Evolutionary conservation across 2,329 filamentous ascomycete genomes (phyloP).

Genomic region (Colletotrichum nymphaeae): DNA sequence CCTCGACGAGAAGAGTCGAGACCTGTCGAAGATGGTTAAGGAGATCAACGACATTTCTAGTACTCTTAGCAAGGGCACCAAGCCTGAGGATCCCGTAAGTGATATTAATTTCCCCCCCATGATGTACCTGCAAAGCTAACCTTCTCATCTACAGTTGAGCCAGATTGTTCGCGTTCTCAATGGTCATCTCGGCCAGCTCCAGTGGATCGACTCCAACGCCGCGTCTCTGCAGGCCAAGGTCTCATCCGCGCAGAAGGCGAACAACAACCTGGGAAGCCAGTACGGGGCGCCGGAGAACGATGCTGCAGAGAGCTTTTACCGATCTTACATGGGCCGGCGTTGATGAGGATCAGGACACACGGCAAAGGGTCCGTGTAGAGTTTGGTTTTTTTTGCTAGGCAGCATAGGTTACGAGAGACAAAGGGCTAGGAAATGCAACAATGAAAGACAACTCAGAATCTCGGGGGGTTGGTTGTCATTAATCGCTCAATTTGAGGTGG

Average conservation of each 20-base stretch:
- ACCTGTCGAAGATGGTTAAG: conserved; percentile 95
- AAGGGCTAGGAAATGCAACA: conserved; percentile 18
- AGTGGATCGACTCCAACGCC: conserved; percentile 92
- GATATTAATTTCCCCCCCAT: background rate
- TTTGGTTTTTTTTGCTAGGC: conserved; percentile 28
- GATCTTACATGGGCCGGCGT: conserved; percentile 84
- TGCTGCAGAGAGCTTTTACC: conserved; percentile 89
- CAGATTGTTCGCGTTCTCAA: conserved; percentile 97
- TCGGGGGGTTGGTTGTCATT: background rate
- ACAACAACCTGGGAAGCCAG: conserved; percentile 68
- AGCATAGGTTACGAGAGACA: conserved; percentile 36
- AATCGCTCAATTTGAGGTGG: conserved; percentile 2
- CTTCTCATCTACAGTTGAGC: conserved; percentile 72
- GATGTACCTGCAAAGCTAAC: conserved; percentile 38
- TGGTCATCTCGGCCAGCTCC: conserved; percentile 88
- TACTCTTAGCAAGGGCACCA: conserved; percentile 87
- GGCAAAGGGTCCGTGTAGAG: conserved; percentile 9
- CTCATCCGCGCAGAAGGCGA: conserved; percentile 81
- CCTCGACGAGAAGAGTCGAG: conserved; percentile 92
- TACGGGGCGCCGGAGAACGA: conserved; percentile 73
- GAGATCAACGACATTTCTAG: conserved; percentile 96
- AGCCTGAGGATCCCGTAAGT: conserved; percentile 87
- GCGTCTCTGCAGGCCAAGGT: conserved; percentile 86
- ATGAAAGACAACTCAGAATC: conserved; percentile 13
- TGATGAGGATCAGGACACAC: conserved; percentile 48